A percentile compares a stretch with the other conserved stretches of the same genome.
Evolutionary conservation across 345 rosid species (phyloP).

Genomic region (Balakata baccata): DNA sequence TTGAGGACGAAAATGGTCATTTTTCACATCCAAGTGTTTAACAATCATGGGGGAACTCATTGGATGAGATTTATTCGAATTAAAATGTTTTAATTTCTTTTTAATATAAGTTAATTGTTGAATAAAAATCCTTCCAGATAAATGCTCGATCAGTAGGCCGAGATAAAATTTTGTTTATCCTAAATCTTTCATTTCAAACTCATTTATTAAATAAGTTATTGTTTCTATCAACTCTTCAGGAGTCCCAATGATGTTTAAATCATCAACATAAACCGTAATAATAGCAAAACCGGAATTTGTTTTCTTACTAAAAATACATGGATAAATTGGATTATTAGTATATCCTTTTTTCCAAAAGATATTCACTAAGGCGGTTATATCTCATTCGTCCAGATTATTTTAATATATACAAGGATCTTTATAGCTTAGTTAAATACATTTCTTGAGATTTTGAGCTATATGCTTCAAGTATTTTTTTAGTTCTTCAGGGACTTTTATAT

Average conservation of each 20-base stretch:
- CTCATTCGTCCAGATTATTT: neutral
- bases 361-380: neutral
- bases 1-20: too few species aligned
- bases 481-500: too few species aligned
- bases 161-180: too few species aligned
- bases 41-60: neutral
- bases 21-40: too few species aligned
- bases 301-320: too few species aligned
- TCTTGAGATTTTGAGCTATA: too few species aligned
- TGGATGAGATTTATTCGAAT: neutral
- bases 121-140: too few species aligned
- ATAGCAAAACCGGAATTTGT: neutral
- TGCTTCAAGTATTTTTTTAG: too few species aligned
- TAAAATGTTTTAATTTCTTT: neutral
- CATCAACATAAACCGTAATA: neutral
- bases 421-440: neutral
- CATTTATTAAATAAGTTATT: too few species aligned
- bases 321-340: too few species aligned
- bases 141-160: neutral
- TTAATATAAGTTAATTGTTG: neutral
- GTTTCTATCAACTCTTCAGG: neutral
- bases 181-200: neutral
- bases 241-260: neutral
- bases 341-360: too few species aligned
- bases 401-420: too few species aligned